These are phyloP conservation scores for Actinomortierella ambigua DNA, from an alignment of 371 early-diverging fungal genomes.

Conservation along the genomic window DNA sequence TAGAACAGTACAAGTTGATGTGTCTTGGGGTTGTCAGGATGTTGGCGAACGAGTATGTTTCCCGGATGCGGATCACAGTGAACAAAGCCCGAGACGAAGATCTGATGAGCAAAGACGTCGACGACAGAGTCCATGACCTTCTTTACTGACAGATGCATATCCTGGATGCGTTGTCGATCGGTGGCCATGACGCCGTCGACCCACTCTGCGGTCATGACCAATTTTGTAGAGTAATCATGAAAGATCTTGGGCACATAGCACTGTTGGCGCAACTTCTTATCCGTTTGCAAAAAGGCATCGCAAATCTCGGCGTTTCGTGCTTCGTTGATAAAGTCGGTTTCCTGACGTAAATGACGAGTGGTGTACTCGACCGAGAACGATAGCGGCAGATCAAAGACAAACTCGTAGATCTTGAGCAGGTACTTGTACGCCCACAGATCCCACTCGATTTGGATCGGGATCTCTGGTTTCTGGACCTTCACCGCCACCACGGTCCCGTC, in stretches of 20 bases:
- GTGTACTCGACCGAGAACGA: slow-evolving; percentile 83
- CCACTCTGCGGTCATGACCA: slow-evolving; percentile 90
- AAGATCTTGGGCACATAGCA: slow-evolving; percentile 84
- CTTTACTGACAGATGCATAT: slow-evolving; percentile 46
- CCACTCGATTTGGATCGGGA: slow-evolving; percentile 81
- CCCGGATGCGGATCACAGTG: slow-evolving; percentile 93
- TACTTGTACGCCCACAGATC: slow-evolving; percentile 77
- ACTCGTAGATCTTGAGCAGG: slow-evolving; percentile 67
- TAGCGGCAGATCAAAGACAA: slow-evolving; percentile 84
- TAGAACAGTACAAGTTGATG: slow-evolving; percentile 47
- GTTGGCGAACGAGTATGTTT: slow-evolving; percentile 80
- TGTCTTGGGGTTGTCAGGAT: slow-evolving; percentile 59
- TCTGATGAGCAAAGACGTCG: slow-evolving; percentile 88
- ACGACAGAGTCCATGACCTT: slow-evolving; percentile 79
- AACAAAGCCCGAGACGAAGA: slow-evolving; percentile 88
- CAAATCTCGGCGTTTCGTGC: slow-evolving; percentile 80
- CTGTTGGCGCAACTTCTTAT: slow-evolving; percentile 52
- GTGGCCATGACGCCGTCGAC: slow-evolving; percentile 75
- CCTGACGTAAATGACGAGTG: slow-evolving; percentile 78
- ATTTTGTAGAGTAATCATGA: slow-evolving; percentile 71
- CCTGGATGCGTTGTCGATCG: slow-evolving; percentile 52
- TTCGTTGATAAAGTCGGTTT: slow-evolving; percentile 86
- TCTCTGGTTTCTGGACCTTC: slow-evolving; percentile 93
- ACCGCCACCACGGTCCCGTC: slow-evolving; percentile 83
- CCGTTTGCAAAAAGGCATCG: slow-evolving; percentile 56